phyloP scores from a whole-genome alignment of 495 filamentous ascomycete species.

The Aspergillus taichungensis region DNA sequence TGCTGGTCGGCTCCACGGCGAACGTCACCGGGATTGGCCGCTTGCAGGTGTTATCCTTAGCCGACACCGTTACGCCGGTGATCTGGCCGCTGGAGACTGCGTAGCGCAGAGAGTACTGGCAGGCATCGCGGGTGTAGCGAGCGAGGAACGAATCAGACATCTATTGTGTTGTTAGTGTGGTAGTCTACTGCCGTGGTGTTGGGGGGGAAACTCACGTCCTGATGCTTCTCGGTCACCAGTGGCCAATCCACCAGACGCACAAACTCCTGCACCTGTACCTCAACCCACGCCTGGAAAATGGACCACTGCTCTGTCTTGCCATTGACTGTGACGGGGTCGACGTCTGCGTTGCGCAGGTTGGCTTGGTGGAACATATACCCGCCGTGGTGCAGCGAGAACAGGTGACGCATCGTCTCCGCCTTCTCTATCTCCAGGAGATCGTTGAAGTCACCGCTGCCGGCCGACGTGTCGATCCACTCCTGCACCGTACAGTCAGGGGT shows the following conservation, averaged over 20 bases:
- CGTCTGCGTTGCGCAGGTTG: conserved; percentile 47
- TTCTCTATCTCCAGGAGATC: conserved; percentile 42
- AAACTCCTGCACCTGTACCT: conserved; percentile 48
- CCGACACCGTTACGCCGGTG: conserved; percentile 42
- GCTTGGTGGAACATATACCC: conserved; percentile 47
- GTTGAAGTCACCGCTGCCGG: conserved; percentile 39
- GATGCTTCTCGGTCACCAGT: conserved; percentile 45
- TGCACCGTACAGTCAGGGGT: conserved; percentile 43
- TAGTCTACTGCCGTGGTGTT: not conserved
- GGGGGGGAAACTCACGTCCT: conserved; percentile 25
- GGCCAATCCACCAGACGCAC: conserved; percentile 51
- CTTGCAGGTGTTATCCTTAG: conserved; percentile 42
- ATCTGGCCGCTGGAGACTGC: conserved; percentile 35
- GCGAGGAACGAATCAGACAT: conserved; percentile 43
- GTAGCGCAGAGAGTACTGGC: conserved; percentile 42
- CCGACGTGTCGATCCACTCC: conserved; percentile 55
- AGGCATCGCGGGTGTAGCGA: conserved; percentile 47
- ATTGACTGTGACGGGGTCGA: conserved; percentile 41
- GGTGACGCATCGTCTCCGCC: conserved; percentile 44
- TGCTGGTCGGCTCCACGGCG: conserved; percentile 32
- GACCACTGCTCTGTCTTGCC: conserved; percentile 39
- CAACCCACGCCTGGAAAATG: conserved; percentile 55
- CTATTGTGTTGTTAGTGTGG: conserved; percentile 6
- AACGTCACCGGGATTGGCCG: conserved; percentile 49
- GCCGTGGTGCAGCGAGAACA: conserved; percentile 47